Evolutionary conservation across 2,329 filamentous ascomycete species (phyloP), one percentile per base, ranked within the genome.

Genomic region (Fusarium sp.): DNA sequence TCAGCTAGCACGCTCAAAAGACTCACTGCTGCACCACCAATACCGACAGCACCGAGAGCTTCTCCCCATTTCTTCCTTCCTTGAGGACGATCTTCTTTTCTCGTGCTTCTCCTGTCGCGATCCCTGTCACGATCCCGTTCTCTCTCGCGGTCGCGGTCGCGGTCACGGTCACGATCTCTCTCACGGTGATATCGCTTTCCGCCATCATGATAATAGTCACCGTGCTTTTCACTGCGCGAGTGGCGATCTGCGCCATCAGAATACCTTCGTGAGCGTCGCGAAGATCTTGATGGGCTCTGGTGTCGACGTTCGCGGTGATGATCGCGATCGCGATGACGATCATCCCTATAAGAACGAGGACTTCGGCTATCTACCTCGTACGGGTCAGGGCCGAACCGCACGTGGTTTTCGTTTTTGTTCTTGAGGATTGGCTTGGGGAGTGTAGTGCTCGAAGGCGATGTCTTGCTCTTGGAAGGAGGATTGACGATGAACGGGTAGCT

Each of bases 21-120:
- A 53, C 86, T 88, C 4, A 84, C 86, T 1, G 88, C 87, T 0
- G 87, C 87, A 11, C 87, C 86, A 6, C 87, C 87, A 30, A 90
- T 85, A 2, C 87, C 84, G 7, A 86, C 87, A 1, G 85, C 86
- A 3, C 83, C 82, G 6, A 89, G 79, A 17, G 86, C 84, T 65
- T 87, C 86, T 47, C 84, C 83, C 76, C 83, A 83, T 14, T 78
- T 79, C 70, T 81, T 83, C 73, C 80, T 83, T 71, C 76, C 81
- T n/a, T 75, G 75, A 1, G 74, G 56, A 4, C 78, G 78, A 7
- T 81, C 78, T 4, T 82, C 79, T 35, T 75, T 74, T 33, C 74
- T 74, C 4, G 82, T 79, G 14, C 77, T 74, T 14, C 81, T 77
- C 41, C 77, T 74, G 17, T 81, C 77, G 17, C 78, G 67, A 45